Percentiles rank a stretch among this genome's conserved stretches.
These are phyloP conservation scores for Wickerhamomyces rabaulensis DNA, from an alignment of 805 yeast genomes.

Conservation along the genomic window DNA sequence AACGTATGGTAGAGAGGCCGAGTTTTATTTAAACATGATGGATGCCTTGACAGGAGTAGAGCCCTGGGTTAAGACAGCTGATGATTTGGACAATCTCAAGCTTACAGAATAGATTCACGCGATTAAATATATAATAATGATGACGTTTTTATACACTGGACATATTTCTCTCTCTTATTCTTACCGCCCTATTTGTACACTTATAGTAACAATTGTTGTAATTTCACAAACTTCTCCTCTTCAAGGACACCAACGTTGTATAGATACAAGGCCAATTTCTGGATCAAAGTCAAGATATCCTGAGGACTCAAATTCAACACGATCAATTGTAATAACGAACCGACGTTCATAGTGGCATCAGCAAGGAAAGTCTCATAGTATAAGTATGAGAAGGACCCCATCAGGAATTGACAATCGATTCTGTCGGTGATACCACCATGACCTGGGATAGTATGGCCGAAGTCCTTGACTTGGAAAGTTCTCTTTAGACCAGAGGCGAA, in stretches of 20 bases:
- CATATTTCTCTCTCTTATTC: too few species aligned
- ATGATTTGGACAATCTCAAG: too few species aligned
- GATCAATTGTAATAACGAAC: constrained; percentile 69
- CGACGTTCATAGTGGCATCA: constrained; percentile 64
- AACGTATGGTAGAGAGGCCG: too few species aligned
- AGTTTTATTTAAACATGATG: too few species aligned
- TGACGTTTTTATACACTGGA: too few species aligned
- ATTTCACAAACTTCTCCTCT: neutral
- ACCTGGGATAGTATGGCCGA: constrained; percentile 98
- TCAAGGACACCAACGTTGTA: constrained; percentile 36
- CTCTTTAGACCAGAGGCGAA: constrained; percentile 97
- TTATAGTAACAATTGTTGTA: neutral
- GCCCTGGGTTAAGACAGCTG: too few species aligned
- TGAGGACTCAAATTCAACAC: constrained; percentile 61
- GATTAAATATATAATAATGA: too few species aligned
- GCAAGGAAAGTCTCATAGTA: constrained; percentile 91
- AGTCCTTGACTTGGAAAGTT: constrained; percentile 93
- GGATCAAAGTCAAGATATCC: constrained; percentile 60
- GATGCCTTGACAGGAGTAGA: too few species aligned
- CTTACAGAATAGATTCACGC: too few species aligned
- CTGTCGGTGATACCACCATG: constrained; percentile 98
- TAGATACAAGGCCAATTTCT: constrained; percentile 38
- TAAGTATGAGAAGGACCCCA: constrained; percentile 93
- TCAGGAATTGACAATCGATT: constrained; percentile 94
- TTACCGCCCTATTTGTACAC: too few species aligned